Conservation (phyloP, 345 rosid species). For the Pugionium cornutum region DNA sequence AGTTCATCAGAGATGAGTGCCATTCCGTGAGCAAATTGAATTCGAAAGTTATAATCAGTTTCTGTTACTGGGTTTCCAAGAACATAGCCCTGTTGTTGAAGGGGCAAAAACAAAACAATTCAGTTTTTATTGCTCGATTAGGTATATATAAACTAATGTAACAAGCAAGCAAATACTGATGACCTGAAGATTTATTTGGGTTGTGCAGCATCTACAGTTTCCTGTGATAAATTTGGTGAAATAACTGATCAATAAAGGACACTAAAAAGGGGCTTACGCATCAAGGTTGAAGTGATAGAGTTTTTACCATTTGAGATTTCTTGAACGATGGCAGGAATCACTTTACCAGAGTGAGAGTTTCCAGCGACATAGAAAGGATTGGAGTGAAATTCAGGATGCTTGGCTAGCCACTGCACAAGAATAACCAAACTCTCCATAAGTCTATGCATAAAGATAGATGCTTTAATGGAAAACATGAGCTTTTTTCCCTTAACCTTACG, state of each 20-base stretch:
- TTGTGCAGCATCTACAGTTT: constrained; percentile 45
- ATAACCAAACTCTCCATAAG: background rate
- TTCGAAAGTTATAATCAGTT: constrained; percentile 5
- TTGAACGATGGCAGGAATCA: constrained; percentile 26
- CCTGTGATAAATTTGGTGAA: constrained; percentile 42
- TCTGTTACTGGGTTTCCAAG: constrained; percentile 17
- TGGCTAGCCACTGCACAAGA: constrained; percentile 34
- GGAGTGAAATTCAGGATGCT: constrained; percentile 28
- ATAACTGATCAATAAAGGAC: background rate
- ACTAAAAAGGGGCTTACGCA: background rate
- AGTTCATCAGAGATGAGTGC: background rate
- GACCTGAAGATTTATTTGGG: constrained; percentile 59
- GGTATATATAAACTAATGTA: background rate
- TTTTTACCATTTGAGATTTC: constrained; percentile 30
- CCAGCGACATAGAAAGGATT: constrained; percentile 35
- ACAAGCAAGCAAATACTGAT: background rate
- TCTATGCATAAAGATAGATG: background rate
- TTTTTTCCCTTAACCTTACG: constrained; percentile 45
- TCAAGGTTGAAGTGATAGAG: background rate
- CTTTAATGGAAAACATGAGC: background rate
- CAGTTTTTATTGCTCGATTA: background rate
- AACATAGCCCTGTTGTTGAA: constrained; percentile 18
- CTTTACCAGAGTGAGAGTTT: constrained; percentile 32
- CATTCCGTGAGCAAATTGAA: constrained; percentile 49
- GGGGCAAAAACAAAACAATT: background rate